A percentile compares a stretch with the other conserved stretches of the same genome.
Conservation (phyloP, 2,329 filamentous ascomycete species). For the Monilinia aucupariae region DNA sequence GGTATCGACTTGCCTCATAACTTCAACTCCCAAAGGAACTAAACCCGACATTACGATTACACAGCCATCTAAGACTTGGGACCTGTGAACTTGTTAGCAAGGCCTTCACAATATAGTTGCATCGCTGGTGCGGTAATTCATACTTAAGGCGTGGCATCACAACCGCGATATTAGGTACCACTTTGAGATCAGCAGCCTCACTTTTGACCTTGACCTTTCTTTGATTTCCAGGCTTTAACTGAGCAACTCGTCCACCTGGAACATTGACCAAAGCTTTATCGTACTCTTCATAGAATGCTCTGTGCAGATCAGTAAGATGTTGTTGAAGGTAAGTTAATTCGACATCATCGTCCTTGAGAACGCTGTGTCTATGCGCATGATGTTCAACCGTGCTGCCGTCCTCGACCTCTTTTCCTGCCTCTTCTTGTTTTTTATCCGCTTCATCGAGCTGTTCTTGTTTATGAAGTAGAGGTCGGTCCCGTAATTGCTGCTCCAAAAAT, state of each 20-base stretch:
- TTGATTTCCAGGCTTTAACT: slow-evolving; percentile 35
- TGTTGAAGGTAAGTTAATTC: slow-evolving; percentile 74
- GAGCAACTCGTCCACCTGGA: slow-evolving; percentile 39
- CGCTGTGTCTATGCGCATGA: slow-evolving; percentile 55
- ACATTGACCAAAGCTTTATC: slow-evolving; percentile 46
- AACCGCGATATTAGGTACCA: slow-evolving; percentile 77
- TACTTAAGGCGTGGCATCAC: slow-evolving; percentile 79
- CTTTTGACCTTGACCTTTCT: slow-evolving; percentile 44
- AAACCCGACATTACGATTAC: slow-evolving; percentile 87
- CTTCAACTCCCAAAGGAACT: slow-evolving; percentile 73
- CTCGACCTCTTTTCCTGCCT: slow-evolving; percentile 35
- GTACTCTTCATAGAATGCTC: slow-evolving; percentile 77
- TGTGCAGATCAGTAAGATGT: slow-evolving; percentile 70
- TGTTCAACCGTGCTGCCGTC: slow-evolving; percentile 37
- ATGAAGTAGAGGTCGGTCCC: slow-evolving; percentile 81
- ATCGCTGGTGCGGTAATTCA: slow-evolving; percentile 2
- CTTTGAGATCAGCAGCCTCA: slow-evolving; percentile 42
- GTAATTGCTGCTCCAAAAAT: slow-evolving; percentile 79
- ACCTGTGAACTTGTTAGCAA: slow-evolving; percentile 32
- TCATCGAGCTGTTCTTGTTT: slow-evolving; percentile 89
- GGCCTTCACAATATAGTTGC: not conserved
- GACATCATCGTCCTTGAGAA: slow-evolving; percentile 81
- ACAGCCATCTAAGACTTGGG: slow-evolving; percentile 65
- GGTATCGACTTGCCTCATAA: slow-evolving; percentile 46
- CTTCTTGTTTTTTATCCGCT: slow-evolving; percentile 59